Evolutionary conservation across 2,329 filamentous ascomycete species (phyloP), one percentile per base, ranked within the genome.

Genomic region (Passalora sequoiae): DNA sequence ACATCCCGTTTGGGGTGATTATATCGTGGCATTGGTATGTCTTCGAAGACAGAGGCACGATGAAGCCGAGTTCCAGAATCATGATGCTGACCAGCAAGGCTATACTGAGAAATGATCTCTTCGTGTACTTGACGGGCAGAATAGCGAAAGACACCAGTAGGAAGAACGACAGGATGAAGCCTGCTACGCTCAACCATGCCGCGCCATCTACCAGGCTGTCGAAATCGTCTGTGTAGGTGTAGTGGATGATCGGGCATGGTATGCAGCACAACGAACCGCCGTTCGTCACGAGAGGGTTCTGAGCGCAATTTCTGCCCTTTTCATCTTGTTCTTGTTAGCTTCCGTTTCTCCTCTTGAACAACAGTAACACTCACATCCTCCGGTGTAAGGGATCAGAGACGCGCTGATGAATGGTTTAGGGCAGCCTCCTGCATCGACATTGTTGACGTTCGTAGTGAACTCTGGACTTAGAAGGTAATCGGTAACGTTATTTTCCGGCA

Each of bases 1-100:
- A 69, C 85, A 94, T 92, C 58, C 85, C 83, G 57, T 94, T 78
- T 0, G 89, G 89, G 0, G 89, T 95, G 59, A 96, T 94, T 16
- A 72, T 69, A 62, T 96, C 85, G 61, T 78, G 83, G 65, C 89
- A 96, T 67, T 91, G 77, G 0, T 83, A 66, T 1, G 87, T 85
- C 46, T 81, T 77, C 12, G 78, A 77, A 4, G 78, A 85, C 7
- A 94, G 73, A 0, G 89, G 88, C 21, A 95, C 78, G 43, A 94
- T 82, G 61, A 94, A 91, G 15, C 86, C 86, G 53, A 94, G 72
- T 81, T 91, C 51, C 77, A 94, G 84, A 39, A 89, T 72, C 37
- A 83, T 66, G 37, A 89, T 78, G 2, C 77, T 82, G 33, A 82
- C 65, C 0, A 84, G 81, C 30, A 94, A 73, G 59, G 86, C 87